These are phyloP conservation scores for Oldenlandia corymbosa DNA, from an alignment of 257 asterid species.

Conservation along the genomic window DNA sequence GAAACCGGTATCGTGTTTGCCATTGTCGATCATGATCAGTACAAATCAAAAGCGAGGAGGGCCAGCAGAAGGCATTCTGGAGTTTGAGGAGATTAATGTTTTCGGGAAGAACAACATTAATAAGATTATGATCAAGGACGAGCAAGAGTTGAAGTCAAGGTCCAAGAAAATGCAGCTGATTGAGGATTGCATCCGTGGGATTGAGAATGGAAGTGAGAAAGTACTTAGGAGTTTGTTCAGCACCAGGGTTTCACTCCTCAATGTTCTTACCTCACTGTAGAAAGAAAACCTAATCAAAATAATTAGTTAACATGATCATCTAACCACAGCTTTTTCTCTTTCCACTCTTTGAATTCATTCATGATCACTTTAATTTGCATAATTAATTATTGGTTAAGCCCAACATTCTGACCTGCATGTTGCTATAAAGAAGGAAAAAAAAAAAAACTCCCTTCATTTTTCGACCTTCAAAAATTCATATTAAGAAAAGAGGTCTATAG, in stretches of 20 bases:
- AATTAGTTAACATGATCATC: not conserved
- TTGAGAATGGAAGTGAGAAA: slow-evolving; percentile 56
- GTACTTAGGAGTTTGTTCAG: slow-evolving; percentile 73
- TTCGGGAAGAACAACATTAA: slow-evolving; percentile 25
- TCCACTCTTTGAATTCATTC: too few species aligned
- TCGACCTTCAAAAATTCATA: too few species aligned
- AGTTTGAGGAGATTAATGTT: slow-evolving; percentile 29
- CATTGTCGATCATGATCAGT: slow-evolving; percentile 28
- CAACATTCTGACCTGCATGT: too few species aligned
- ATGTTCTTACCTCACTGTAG: slow-evolving; percentile 34
- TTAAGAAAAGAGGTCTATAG: too few species aligned
- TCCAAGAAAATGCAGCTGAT: slow-evolving; percentile 48
- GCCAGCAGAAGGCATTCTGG: slow-evolving; percentile 34
- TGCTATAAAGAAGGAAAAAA: too few species aligned
- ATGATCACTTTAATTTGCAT: too few species aligned
- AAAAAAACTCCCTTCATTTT: too few species aligned
- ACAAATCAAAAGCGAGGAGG: slow-evolving; percentile 16
- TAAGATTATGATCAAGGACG: slow-evolving; percentile 8
- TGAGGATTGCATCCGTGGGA: slow-evolving; percentile 58
- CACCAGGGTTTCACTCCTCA: slow-evolving; percentile 75
- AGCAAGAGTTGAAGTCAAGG: slow-evolving; percentile 44
- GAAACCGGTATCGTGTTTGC: slow-evolving; percentile 29
- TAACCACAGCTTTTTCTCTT: too few species aligned
- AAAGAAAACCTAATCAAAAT: too few species aligned
- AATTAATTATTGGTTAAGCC: too few species aligned